Base-by-base conservation (phyloP, 768 basidiomycete species). In the Amanita thiersii region DNA sequence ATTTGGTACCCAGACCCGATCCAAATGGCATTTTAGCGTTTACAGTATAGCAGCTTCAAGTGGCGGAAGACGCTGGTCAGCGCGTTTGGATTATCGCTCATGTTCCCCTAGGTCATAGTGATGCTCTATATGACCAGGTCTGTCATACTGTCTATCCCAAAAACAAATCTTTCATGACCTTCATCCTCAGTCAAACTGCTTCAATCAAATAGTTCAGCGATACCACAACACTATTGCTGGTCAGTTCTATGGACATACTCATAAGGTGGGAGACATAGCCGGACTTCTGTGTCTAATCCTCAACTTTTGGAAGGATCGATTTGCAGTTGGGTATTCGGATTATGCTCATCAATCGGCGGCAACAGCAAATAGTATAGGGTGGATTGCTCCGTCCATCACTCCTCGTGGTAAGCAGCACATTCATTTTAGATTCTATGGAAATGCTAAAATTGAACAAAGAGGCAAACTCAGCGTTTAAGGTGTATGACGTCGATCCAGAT, bases 401-500 rank as follows among this genome's bases (percentile, higher is more conserved):
- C 79, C 79, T 2, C 65, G 69, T 45, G 64, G 77, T 76, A 39
- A 39, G 67, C 56, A 15, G 10, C 19, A 20, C 20, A 40, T 21
- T 11, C 36, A 11, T 26, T 7, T 20, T 17, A 7, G 32, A 25
- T 5, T 14, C 3, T 26, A 12, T 11, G 9, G 11, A 25, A 8
- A 21, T 3, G 43, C 10, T 12, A 23, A 5, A 4, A 25, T 46
- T 30, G 17, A 35, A 9, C 23, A 7, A 44, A 79, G 76, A 62
- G 43, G 73, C 67, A 24, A 77, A 76, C 49, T 75, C 69, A 2
- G 70, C 69, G 9, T 79, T 72, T 61, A 72, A 73, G 39, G 56
- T 79, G 0, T 80, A 80, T 52, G 78, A 80, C 39, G 61, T 82
- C 19, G 80, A 82, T 50, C 75, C 77, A 2, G 77, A 77, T 45